Conservation (phyloP, 1,284 basidiomycete species). For the Rhodotorula sp. region DNA sequence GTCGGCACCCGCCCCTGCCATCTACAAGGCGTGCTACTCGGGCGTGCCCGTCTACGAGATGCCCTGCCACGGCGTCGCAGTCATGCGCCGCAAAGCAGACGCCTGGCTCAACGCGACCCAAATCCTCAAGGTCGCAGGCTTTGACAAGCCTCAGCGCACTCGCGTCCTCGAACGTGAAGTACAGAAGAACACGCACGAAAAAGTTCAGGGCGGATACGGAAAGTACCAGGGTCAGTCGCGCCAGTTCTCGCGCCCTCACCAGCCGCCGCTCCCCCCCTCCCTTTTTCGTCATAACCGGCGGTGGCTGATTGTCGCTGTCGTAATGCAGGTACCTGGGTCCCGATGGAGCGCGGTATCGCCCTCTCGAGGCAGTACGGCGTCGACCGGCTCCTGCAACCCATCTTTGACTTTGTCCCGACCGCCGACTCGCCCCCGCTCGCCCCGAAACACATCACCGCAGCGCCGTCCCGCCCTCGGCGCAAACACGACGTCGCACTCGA, state of each 20-base stretch:
- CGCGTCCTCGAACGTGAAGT: slow-evolving; percentile 96
- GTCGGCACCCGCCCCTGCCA: slow-evolving; percentile 17
- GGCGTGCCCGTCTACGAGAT: slow-evolving; percentile 54
- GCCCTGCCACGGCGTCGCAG: slow-evolving; percentile 82
- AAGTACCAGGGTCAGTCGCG: slow-evolving; percentile 88
- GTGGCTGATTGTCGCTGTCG: slow-evolving; percentile 1
- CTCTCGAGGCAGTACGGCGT: slow-evolving; percentile 94
- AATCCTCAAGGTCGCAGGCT: slow-evolving; percentile 97
- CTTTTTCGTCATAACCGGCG: too few species aligned
- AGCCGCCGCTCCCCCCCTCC: neutral
- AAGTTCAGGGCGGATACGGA: slow-evolving; percentile 98
- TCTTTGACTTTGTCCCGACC: slow-evolving; percentile 90
- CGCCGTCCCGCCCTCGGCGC: slow-evolving; percentile 56
- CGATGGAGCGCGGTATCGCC: slow-evolving; percentile 81
- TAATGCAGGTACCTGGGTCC: slow-evolving; percentile 91
- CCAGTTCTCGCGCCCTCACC: neutral
- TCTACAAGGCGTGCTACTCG: slow-evolving; percentile 52
- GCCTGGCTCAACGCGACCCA: slow-evolving; percentile 99
- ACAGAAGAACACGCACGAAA: slow-evolving; percentile 98
- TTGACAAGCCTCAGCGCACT: slow-evolving; percentile 98
- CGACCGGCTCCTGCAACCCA: slow-evolving; percentile 80
- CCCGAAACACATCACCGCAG: slow-evolving; percentile 87
- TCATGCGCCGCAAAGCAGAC: slow-evolving; percentile 94
- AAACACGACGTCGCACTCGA: slow-evolving; percentile 35
- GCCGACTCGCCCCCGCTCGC: slow-evolving; percentile 86